A percentile compares a stretch with the other conserved stretches of the same genome.
Conservation (phyloP, 2,329 filamentous ascomycete genomes). For the Zymoseptoria crescenta region DNA sequence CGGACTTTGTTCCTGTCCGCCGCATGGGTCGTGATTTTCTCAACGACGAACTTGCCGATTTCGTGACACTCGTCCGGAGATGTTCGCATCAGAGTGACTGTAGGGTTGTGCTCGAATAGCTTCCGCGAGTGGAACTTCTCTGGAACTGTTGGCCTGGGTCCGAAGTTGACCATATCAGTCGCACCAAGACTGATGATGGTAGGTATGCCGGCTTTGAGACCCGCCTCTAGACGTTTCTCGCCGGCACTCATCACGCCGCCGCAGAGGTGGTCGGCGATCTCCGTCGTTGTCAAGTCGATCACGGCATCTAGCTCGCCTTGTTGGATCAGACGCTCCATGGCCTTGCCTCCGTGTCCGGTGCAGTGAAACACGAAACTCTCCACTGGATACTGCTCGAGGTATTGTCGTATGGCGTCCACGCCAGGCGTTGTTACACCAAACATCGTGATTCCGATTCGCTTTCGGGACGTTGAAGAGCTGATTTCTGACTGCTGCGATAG, state of each 20-base stretch:
- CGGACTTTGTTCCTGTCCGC: slow-evolving; percentile 39
- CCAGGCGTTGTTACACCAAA: slow-evolving; percentile 66
- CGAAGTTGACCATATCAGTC: slow-evolving; percentile 58
- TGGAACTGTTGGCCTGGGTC: slow-evolving; percentile 48
- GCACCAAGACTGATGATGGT: slow-evolving; percentile 45
- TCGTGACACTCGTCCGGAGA: slow-evolving; percentile 48
- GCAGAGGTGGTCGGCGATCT: slow-evolving; percentile 56
- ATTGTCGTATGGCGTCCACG: slow-evolving; percentile 47
- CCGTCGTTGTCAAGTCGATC: slow-evolving; percentile 64
- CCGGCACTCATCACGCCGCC: slow-evolving; percentile 59
- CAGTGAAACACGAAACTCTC: slow-evolving; percentile 63
- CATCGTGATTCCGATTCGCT: slow-evolving; percentile 60
- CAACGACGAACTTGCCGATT: slow-evolving; percentile 50
- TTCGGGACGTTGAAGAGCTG: slow-evolving; percentile 27
- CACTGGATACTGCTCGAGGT: slow-evolving; percentile 42
- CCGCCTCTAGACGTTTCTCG: slow-evolving; percentile 48
- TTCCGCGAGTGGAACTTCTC: slow-evolving; percentile 44
- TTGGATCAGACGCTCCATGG: slow-evolving; percentile 58
- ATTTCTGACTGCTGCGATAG: neutral
- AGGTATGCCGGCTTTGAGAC: slow-evolving; percentile 51
- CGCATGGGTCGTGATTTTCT: slow-evolving; percentile 42
- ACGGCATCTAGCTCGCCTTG: slow-evolving; percentile 56
- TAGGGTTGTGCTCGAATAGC: slow-evolving; percentile 58
- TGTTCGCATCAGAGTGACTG: slow-evolving; percentile 59
- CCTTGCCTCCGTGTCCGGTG: slow-evolving; percentile 58